These are phyloP conservation scores for Termitomyces bulborhizus DNA, from an alignment of 768 basidiomycete species.

Conservation along the genomic window DNA sequence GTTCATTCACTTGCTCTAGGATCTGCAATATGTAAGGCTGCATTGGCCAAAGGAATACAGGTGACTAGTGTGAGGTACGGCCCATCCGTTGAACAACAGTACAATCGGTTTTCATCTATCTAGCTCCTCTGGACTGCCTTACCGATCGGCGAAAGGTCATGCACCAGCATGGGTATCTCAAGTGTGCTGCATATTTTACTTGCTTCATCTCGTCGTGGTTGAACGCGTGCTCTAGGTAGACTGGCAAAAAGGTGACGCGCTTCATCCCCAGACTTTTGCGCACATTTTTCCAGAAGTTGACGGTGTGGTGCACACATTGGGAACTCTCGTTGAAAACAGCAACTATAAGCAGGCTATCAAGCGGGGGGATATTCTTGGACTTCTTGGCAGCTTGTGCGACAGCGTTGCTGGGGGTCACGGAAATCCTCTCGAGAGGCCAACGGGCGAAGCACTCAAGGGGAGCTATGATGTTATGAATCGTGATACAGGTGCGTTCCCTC, in stretches of 20 bases:
- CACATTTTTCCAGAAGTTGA: constrained; percentile 58
- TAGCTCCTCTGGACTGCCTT: constrained; percentile 85
- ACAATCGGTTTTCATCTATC: not conserved
- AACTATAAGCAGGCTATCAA: constrained; percentile 74
- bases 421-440: constrained; percentile 55
- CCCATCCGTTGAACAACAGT: not conserved
- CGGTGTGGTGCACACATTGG: constrained; percentile 91
- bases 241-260: constrained; percentile 83
- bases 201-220: constrained; percentile 1
- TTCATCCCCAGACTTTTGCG: constrained; percentile 67
- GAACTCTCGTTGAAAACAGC: constrained; percentile 77
- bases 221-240: constrained; percentile 50
- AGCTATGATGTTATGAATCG: constrained; percentile 83
- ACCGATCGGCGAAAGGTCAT: constrained; percentile 85
- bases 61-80: constrained; percentile 85
- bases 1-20: constrained; percentile 40
- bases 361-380: constrained; percentile 46
- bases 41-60: constrained; percentile 74
- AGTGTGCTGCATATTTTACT: constrained; percentile 32
- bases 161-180: constrained; percentile 79
- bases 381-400: constrained; percentile 39
- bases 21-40: constrained; percentile 88
- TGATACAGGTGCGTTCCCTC: constrained; percentile 67
- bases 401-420: constrained; percentile 29
- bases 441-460: constrained; percentile 24